Percentiles rank a stretch among this genome's conserved stretches.
Evolutionary conservation across 2,329 filamentous ascomycete species (phyloP).

Genomic region (Xylaria sp.): DNA sequence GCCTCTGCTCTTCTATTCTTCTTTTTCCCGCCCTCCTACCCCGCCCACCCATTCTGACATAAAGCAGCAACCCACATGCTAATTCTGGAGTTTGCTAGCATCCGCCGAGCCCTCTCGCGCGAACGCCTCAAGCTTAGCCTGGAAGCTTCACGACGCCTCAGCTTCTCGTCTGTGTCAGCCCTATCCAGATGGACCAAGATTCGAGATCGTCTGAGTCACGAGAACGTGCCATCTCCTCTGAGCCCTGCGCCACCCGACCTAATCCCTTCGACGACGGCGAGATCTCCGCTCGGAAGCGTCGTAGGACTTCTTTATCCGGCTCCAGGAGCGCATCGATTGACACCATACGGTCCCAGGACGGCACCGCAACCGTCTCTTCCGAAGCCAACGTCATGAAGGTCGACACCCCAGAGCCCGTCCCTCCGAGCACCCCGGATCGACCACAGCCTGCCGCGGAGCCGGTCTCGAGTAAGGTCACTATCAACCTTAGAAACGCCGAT

Average conservation of each 20-base stretch:
- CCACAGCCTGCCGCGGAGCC: conserved; percentile 43
- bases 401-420: conserved; percentile 42
- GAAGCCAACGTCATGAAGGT: conserved; percentile 45
- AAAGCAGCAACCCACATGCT: conserved; percentile 57
- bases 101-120: conserved; percentile 57
- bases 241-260: conserved; percentile 64
- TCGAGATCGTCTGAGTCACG: conserved; percentile 53
- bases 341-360: conserved; percentile 39
- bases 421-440: conserved; percentile 46
- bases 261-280: conserved; percentile 67
- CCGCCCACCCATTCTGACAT: conserved; percentile 11
- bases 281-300: conserved; percentile 60
- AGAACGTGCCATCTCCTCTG: conserved; percentile 64
- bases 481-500: conserved; percentile 58
- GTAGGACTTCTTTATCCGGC: conserved; percentile 59
- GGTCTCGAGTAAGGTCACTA: conserved; percentile 61
- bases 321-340: conserved; percentile 59
- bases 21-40: conserved; percentile 19
- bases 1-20: conserved; percentile 21
- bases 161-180: conserved; percentile 45
- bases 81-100: conserved; percentile 49
- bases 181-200: conserved; percentile 61
- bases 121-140: conserved; percentile 49
- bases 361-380: conserved; percentile 35
- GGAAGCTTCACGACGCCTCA: conserved; percentile 49